Base-by-base conservation (phyloP, 2,329 filamentous ascomycete genomes). In the Colletotrichum sp. region DNA sequence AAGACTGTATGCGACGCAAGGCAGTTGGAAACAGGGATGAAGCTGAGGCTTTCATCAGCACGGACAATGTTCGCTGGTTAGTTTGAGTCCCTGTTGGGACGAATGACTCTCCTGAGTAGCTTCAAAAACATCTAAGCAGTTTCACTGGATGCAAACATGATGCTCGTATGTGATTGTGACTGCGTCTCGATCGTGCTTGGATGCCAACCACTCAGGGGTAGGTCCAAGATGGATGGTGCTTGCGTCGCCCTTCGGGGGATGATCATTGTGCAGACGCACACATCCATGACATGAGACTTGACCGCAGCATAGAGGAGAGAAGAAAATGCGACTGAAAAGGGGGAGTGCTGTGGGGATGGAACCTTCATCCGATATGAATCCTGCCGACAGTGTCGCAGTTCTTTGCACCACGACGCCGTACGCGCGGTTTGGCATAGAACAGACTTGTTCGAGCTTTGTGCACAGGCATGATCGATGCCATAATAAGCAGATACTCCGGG, bases 391-490 rank as follows among this genome's bases (percentile, higher is more conserved):
- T 28, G 26, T 52, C 28, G 18, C 44, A 16, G n/a, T 57, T 57
- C 59, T 18, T 49, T 21, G 59, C 59, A 65, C 24, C 10, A 8
- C 63, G 36, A 44, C 63, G 34, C 63, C 26, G 67, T 39, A 64
- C 73, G 44, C 69, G 62, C 69, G 63, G 69, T 62, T 63, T 30
- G 55, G 16, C n/a, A 21, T 21, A 44, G 39, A 28, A 52, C 55
- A 44, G n/a, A 34, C 24, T 72, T 12, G 13, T 55, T 49, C 39
- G 39, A 72, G 69, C 26, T 16, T 21, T 8, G 5, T 7, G 21
- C 6, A 16, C 73, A 72, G 55, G 73, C 73, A 76, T 72, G 21
- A 68, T 57, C 69, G 69, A 64, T 72, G 73, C 21, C 26, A 16
- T 28, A 15, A 15, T 6, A 34, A 59, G n/a, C 18, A 44, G 21